Evolutionary conservation across 805 yeast species (phyloP).

Genomic region (Jamesozyma spencerorum): DNA sequence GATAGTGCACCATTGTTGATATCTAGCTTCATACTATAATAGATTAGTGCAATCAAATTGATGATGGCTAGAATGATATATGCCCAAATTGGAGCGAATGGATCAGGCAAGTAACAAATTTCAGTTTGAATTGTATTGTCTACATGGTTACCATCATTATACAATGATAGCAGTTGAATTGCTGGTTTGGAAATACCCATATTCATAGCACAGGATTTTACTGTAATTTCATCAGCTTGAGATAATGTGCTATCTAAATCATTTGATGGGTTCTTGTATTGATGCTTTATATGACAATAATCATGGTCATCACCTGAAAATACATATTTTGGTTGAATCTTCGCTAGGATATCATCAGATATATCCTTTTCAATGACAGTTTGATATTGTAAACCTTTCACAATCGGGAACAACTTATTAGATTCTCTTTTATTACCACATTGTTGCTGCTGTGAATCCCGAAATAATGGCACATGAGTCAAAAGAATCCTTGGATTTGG

Average conservation of each 20-base stretch:
- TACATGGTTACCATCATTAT: conserved; percentile 32
- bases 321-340: conserved; percentile 54
- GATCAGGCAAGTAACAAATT: conserved; percentile 50
- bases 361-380: conserved; percentile 65
- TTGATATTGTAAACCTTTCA: conserved; percentile 77
- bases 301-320: conserved; percentile 98
- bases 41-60: conserved; percentile 1
- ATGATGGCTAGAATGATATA: conserved; percentile 21
- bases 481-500: conserved; percentile 55
- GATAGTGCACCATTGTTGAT: neutral
- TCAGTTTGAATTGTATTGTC: conserved; percentile 29
- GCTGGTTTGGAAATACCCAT: conserved; percentile 86
- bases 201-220: conserved; percentile 86
- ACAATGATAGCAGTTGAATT: conserved; percentile 66
- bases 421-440: conserved; percentile 82
- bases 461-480: conserved; percentile 80
- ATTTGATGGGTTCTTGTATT: conserved; percentile 16
- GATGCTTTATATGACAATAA: conserved; percentile 71
- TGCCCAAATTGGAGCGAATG: conserved; percentile 36
- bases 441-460: conserved; percentile 49
- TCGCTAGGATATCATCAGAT: conserved; percentile 48
- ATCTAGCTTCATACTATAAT: neutral
- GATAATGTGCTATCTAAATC: conserved; percentile 7
- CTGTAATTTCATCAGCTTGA: conserved; percentile 65
- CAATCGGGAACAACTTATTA: conserved; percentile 52